Evolutionary conservation across 257 asterid genomes (phyloP).

Genomic region (Solanum dulcamara): DNA sequence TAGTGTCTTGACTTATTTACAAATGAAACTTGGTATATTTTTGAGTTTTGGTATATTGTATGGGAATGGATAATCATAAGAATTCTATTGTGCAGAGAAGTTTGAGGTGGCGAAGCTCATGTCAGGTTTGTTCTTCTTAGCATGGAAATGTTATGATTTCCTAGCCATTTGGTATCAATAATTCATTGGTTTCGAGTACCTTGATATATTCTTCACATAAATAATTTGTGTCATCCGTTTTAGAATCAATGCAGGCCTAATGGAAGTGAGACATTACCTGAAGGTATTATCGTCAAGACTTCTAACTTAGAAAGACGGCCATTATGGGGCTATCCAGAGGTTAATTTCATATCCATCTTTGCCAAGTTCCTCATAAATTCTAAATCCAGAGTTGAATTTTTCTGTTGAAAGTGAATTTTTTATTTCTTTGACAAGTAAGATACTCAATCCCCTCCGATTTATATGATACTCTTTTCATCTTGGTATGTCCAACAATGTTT

Average conservation of each 20-base stretch:
- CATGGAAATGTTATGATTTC: neutral
- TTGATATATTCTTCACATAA: neutral
- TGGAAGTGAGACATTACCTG: conserved; percentile 69
- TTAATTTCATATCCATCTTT: neutral
- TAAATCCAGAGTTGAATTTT: neutral
- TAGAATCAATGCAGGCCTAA: conserved; percentile 54
- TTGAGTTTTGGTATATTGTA: neutral
- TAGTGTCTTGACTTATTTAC: neutral
- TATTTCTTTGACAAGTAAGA: no score
- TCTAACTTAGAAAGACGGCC: conserved; percentile 75
- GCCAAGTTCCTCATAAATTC: neutral
- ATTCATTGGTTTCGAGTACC: neutral
- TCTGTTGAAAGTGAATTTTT: neutral
- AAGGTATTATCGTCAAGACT: conserved; percentile 51
- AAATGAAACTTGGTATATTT: neutral
- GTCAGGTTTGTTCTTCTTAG: conserved; percentile 44
- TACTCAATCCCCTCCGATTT: neutral
- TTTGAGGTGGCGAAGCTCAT: conserved; percentile 14
- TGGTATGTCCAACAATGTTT: neutral
- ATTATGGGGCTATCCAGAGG: conserved; percentile 83
- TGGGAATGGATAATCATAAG: neutral
- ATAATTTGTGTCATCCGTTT: conserved; percentile 19
- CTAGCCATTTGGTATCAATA: neutral
- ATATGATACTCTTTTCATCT: neutral
- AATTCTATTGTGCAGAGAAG: conserved; percentile 29